Percentiles rank a stretch among this genome's conserved stretches.
phyloP scores from a whole-genome alignment of 176 grass and related monocot species.

The Ampelocalamus luodianensis region DNA sequence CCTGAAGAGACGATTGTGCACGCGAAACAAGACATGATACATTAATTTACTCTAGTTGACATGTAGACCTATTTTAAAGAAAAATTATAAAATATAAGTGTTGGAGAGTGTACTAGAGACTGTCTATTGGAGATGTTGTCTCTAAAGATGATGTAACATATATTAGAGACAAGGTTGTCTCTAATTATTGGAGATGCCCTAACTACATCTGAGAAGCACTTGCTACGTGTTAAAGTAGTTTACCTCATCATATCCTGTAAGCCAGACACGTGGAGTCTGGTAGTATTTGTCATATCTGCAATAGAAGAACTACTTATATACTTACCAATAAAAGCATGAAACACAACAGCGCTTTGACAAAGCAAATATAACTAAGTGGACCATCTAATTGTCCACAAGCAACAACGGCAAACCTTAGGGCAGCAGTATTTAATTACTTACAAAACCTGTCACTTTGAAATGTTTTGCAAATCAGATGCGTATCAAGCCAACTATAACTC shows the following conservation, averaged over 20 bases:
- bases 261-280: slow-evolving; percentile 97
- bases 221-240: slow-evolving; percentile 16
- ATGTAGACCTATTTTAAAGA: too few relatives aligned
- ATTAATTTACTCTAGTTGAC: too few relatives aligned
- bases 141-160: too few relatives aligned
- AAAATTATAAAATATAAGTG: too few relatives aligned
- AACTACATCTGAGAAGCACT: slow-evolving; percentile 9
- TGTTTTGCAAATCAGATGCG: slow-evolving; percentile 12
- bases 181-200: too few relatives aligned
- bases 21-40: too few relatives aligned
- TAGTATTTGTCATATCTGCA: slow-evolving; percentile 97
- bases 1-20: too few relatives aligned
- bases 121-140: too few relatives aligned
- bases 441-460: not conserved
- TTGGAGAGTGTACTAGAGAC: too few relatives aligned
- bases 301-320: slow-evolving; percentile 29
- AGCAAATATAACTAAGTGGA: not conserved
- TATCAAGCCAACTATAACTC: not conserved
- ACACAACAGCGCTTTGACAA: slow-evolving; percentile 10
- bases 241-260: slow-evolving; percentile 99
- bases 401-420: slow-evolving; percentile 20
- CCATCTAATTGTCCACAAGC: not conserved
- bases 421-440: slow-evolving; percentile 22
- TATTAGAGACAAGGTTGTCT: too few relatives aligned
- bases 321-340: not conserved